Base-by-base conservation (phyloP, 192 early-diverging fungal species). In the Coemansia sp. region DNA sequence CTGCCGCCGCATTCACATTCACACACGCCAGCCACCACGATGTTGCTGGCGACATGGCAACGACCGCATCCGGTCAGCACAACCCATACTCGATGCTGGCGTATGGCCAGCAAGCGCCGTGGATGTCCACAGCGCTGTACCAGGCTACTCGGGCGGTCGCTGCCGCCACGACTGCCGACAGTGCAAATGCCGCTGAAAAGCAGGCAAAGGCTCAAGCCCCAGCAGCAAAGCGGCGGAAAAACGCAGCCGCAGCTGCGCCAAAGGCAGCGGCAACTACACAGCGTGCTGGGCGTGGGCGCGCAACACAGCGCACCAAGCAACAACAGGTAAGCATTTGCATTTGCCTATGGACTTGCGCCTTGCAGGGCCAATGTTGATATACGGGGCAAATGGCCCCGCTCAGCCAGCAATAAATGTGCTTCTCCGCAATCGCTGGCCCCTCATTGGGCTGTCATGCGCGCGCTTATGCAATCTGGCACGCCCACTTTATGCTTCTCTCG, bases 141-240 rank as follows among this genome's bases (percentile, higher is more conserved):
- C 77, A 80, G 55, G 72, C 77, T 7, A 69, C 77, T 39, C 71
- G 77, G 19, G 77, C 77, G 2, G 76, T 73, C 29, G 76, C 71
- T 21, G 76, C 64, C 17, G 76, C 71, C 47, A 65, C 61, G 12
- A 50, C 12, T 49, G 37, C 48, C 3, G 51, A 22, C 51, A 39
- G 37, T 5, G 49, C 62, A 27, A 14, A 22, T 57, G 55, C 9
- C 29, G 9, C 53, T 11, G 41, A 60, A 43, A 59, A 65, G 55
- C 77, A 72, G 64, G 41, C 38, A 41, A 56, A 61, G 43, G 38
- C 43, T 37, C 59, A 51, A 38, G 60, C 58, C 5, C 62, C 71
- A 6, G 35, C 76, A 3, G 57, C 71, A 23, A 73, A 73, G 47
- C 64, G 71, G 37, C 76, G 76, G 70, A 79, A 62, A 57, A 79